A percentile compares a stretch with the other conserved stretches of the same genome.
Evolutionary conservation across 2,329 filamentous ascomycete genomes (phyloP).

Genomic region (Daldinia sp.): DNA sequence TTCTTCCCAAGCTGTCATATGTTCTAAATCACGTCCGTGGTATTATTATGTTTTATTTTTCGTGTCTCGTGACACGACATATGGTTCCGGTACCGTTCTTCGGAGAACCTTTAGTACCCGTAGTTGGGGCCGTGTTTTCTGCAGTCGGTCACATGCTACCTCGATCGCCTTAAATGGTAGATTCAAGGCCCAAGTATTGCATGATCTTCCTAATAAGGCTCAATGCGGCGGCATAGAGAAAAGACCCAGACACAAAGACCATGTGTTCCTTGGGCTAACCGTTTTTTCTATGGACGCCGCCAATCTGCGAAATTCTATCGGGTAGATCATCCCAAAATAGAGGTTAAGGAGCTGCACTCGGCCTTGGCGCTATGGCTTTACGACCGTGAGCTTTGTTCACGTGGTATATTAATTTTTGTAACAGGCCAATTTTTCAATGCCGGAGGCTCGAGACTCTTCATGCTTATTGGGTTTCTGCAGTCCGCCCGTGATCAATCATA

Average conservation of each 20-base stretch:
- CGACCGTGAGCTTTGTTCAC: constrained; percentile 36
- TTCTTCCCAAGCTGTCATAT: constrained; percentile 30
- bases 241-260: constrained; percentile 23
- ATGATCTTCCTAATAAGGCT: constrained; percentile 35
- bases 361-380: constrained; percentile 36
- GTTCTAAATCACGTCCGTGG: constrained; percentile 33
- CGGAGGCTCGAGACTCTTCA: constrained; percentile 32
- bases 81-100: constrained; percentile 38
- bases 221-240: constrained; percentile 36
- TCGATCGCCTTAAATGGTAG: constrained; percentile 29
- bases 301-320: constrained; percentile 21
- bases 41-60: constrained; percentile 29
- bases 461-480: constrained; percentile 38
- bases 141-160: constrained; percentile 37
- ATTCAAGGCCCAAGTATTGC: constrained; percentile 31
- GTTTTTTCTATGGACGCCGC: constrained; percentile 5
- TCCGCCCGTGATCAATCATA: constrained; percentile 30
- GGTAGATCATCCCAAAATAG: constrained; percentile 35
- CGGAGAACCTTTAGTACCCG: constrained; percentile 20
- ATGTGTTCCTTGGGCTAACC: constrained; percentile 16
- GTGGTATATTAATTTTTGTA: constrained; percentile 39
- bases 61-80: constrained; percentile 41
- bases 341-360: constrained; percentile 20
- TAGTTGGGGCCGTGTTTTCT: constrained; percentile 34
- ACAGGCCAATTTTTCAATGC: constrained; percentile 14